Base-by-base conservation (phyloP, 768 basidiomycete genomes). In the Daedalea quercina region DNA sequence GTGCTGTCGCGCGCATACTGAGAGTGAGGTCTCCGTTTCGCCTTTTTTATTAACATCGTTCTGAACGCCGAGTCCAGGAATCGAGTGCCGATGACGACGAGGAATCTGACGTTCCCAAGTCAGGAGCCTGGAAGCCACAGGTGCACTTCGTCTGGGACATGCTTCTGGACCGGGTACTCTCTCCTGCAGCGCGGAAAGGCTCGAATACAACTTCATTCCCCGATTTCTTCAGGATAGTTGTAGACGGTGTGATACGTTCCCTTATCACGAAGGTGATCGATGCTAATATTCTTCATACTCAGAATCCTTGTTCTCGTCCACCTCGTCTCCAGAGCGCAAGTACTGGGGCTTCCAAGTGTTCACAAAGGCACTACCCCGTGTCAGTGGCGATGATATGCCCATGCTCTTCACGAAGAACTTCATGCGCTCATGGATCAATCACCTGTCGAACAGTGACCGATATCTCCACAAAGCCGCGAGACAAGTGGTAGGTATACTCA, bases 311-410 rank as follows among this genome's bases (percentile, higher is more conserved):
- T 96, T 97, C 64, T 82, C 88, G 7, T 73, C 84, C 7, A 86
- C 85, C 19, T 82, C 94, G 0, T 94, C 94, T 0, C 73, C 86
- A 0, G 86, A 94, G 67, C 81, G 92, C 47, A 95, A 96, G 69
- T 91, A 87, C 63, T 94, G 91, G 87, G 95, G 94, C n/a, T 95
- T 98, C 72, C 85, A 87, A 60, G 79, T 95, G 19, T 90, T 97
- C 70, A 81, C 85, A 61, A 86, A 81, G 57, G 83, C 91, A 8
- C 72, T 96, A 40, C 77, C 80, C 15, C 82, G 83, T 34, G 77
- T 90, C 26, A 73, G 77, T 15, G 68, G 80, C 17, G 69, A 78
- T 43, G 85, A 81, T 50, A 74, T 95, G 60, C 87, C 90, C 0
- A 84, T 91, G 78, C 74, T 98, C 31, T 94, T 99, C 67, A 94